Evolutionary conservation across 345 rosid species (phyloP).

Genomic region (Adansonia digitata): DNA sequence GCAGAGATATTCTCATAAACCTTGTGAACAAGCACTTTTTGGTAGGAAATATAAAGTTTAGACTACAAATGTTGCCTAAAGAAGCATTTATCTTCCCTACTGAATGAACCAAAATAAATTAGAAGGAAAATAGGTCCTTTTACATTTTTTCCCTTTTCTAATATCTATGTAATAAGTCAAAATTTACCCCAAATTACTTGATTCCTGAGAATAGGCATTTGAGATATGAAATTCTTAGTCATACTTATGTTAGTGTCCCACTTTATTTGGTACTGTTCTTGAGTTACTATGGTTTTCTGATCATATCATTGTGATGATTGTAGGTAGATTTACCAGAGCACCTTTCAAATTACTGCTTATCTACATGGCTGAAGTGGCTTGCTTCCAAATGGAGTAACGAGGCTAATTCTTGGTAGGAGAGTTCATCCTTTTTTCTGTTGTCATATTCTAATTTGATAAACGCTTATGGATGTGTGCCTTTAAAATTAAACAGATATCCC

Average conservation of each 20-base stretch:
- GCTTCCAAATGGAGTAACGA: conserved; percentile 26
- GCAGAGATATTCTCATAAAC: neutral
- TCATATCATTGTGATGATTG: conserved; percentile 16
- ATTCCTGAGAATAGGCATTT: neutral
- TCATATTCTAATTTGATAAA: neutral
- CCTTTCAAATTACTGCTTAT: conserved; percentile 73
- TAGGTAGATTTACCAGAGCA: conserved; percentile 88
- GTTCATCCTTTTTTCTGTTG: neutral
- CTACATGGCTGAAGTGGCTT: conserved; percentile 69
- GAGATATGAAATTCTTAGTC: neutral
- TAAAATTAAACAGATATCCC: neutral
- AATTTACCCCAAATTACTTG: neutral
- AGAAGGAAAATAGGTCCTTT: too few species aligned
- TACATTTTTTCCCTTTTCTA: too few species aligned
- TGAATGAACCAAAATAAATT: neutral
- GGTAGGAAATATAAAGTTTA: neutral
- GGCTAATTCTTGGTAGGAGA: conserved; percentile 8
- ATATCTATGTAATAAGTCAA: neutral
- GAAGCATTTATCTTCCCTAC: neutral
- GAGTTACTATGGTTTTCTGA: conserved; percentile 8
- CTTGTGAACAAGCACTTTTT: neutral
- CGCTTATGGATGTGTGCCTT: neutral
- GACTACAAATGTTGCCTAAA: neutral
- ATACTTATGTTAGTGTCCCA: neutral
- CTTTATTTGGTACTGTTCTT: neutral